Evolutionary conservation across 306 rosid genomes (phyloP).

Genomic region (Castanea sativa): DNA sequence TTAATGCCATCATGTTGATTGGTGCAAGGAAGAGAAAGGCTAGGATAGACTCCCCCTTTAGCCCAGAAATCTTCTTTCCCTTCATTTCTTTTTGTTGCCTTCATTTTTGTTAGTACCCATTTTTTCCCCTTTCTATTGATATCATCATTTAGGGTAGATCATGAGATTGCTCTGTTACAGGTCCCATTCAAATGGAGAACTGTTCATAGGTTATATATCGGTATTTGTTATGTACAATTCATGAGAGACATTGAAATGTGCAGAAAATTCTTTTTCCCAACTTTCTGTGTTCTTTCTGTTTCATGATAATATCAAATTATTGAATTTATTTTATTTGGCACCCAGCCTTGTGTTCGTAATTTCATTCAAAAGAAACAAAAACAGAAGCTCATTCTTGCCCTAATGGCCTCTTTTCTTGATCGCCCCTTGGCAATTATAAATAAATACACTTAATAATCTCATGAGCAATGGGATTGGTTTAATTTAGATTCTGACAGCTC

Average conservation of each 20-base stretch:
- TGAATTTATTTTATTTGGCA: neutral
- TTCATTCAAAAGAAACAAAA: neutral
- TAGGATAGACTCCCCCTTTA: constrained; percentile 52
- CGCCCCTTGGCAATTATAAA: neutral
- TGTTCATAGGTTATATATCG: constrained; percentile 58
- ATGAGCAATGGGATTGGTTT: no score
- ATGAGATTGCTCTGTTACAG: constrained; percentile 69
- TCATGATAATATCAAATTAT: neutral
- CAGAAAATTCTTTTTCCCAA: constrained; percentile 56
- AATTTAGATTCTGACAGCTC: no score
- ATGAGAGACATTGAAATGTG: constrained; percentile 69
- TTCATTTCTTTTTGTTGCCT: constrained; percentile 41
- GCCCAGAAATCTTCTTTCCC: constrained; percentile 41
- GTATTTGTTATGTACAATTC: constrained; percentile 72
- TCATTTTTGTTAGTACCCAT: constrained; percentile 60
- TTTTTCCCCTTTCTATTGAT: constrained; percentile 43
- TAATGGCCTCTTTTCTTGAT: neutral
- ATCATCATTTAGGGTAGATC: constrained; percentile 58
- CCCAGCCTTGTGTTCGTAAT: neutral
- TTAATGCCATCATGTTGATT: constrained; percentile 48
- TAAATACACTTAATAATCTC: neutral
- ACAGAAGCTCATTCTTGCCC: neutral
- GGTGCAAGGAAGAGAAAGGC: constrained; percentile 52
- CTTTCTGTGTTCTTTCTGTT: neutral
- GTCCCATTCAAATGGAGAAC: constrained; percentile 61